A percentile compares a stretch with the other conserved stretches of the same genome.
Evolutionary conservation across 75 land plant genomes (phyloP).

Genomic region (Adiantum capillusveneris): DNA sequence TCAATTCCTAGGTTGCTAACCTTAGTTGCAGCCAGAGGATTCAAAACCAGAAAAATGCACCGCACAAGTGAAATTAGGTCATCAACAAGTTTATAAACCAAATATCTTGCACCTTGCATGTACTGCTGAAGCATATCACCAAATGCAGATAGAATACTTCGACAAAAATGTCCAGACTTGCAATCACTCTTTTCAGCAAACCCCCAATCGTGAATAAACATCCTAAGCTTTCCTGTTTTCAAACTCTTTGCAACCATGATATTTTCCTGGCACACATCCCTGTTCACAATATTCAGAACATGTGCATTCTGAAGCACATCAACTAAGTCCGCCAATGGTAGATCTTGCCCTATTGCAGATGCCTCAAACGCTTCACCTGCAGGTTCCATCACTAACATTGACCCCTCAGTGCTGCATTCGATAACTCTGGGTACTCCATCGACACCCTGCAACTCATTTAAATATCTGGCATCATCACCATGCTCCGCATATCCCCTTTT

Average conservation of each 20-base stretch:
- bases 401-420: too few relatives aligned
- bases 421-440: neutral
- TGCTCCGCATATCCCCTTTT: neutral
- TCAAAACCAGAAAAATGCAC: neutral
- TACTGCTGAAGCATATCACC: neutral
- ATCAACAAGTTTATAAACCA: neutral
- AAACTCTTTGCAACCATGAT: neutral
- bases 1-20: neutral
- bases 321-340: neutral
- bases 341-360: neutral
- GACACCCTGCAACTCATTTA: neutral
- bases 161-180: neutral
- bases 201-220: neutral
- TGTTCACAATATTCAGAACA: neutral
- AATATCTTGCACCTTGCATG: neutral
- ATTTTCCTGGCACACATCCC: neutral
- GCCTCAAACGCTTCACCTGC: neutral
- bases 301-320: neutral
- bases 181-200: neutral
- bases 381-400: neutral
- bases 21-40: neutral
- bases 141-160: neutral
- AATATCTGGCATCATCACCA: neutral
- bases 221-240: neutral
- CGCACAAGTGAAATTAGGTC: neutral